Conservation (phyloP, 1,284 basidiomycete species). For the Cerioporus squamosus region DNA sequence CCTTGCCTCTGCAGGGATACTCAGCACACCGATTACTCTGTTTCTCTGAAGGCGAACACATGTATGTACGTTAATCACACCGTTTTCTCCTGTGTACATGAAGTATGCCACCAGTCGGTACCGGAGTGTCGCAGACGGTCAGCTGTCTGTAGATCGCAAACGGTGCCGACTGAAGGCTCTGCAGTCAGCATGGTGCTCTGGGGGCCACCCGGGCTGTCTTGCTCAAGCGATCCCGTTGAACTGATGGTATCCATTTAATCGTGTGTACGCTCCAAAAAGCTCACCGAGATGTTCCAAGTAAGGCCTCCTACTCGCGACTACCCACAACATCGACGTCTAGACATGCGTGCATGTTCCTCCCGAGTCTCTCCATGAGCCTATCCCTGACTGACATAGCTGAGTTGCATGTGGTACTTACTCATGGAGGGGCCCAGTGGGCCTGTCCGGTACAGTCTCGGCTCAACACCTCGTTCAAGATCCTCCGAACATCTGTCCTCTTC, state of each 20-base stretch:
- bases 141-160: no score
- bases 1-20: not conserved
- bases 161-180: no score
- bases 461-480: not conserved
- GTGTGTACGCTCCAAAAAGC: no score
- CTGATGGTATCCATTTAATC: no score
- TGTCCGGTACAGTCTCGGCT: slow-evolving; percentile 16
- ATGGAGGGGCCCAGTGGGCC: not conserved
- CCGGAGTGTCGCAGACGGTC: no score
- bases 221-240: no score
- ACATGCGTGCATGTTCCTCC: not conserved
- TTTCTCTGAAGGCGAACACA: no score
- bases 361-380: not conserved
- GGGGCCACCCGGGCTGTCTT: no score
- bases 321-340: no score
- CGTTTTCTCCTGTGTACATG: not conserved
- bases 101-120: not conserved
- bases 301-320: no score
- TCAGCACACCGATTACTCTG: not conserved
- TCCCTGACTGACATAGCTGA: not conserved
- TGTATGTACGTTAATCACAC: not conserved
- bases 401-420: not conserved
- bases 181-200: no score
- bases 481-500: slow-evolving; percentile 16
- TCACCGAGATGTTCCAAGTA: no score